phyloP scores from a whole-genome alignment of 2,329 filamentous ascomycete species.

The Aspergillus pseudoterreus region DNA sequence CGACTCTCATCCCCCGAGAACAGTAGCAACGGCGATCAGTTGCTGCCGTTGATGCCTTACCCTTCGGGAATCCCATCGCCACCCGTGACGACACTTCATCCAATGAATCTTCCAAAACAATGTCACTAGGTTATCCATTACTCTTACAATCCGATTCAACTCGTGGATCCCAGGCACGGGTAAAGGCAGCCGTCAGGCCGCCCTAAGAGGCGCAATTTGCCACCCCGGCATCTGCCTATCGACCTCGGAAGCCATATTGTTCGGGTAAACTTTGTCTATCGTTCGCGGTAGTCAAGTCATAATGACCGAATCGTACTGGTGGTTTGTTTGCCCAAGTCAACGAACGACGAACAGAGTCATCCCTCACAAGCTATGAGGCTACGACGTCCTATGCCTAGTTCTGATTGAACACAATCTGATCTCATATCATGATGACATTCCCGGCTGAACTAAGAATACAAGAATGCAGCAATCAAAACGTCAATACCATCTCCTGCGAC shows the following conservation, averaged over 20 bases:
- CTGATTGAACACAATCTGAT: no score
- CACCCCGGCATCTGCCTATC: slow-evolving; percentile 1
- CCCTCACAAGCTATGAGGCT: no score
- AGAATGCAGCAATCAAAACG: neutral
- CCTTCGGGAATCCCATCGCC: no score
- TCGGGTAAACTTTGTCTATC: neutral
- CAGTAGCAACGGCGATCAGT: no score
- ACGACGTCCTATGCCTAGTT: no score
- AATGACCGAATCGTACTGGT: neutral
- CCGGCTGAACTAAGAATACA: neutral
- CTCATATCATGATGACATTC: neutral
- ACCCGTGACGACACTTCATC: neutral
- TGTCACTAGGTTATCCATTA: neutral
- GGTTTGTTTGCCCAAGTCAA: no score
- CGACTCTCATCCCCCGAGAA: no score
- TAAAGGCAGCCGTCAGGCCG: neutral
- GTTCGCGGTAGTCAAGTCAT: neutral
- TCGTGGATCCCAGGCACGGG: neutral
- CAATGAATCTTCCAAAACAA: neutral
- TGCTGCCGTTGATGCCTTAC: no score
- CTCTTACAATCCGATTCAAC: neutral
- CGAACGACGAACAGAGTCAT: no score
- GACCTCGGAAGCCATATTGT: neutral
- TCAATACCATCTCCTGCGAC: neutral
- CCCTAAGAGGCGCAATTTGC: neutral